phyloP scores from a whole-genome alignment of 2,329 filamentous ascomycete species.

The Claviceps pazoutovae region DNA sequence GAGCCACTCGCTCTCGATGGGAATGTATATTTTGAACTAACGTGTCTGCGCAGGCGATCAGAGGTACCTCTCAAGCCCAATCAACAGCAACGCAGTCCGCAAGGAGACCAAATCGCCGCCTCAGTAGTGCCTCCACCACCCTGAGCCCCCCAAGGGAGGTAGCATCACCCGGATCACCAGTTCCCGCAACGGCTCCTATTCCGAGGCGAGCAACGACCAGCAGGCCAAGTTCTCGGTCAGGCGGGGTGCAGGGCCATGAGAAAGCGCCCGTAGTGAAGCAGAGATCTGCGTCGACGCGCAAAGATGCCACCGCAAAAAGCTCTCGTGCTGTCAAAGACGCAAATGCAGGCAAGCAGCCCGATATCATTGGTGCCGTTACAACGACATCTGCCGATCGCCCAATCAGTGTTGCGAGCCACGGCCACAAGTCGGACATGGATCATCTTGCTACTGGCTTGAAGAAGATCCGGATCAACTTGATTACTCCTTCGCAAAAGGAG shows the following conservation, averaged over 20 bases:
- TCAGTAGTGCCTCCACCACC: constrained; percentile 33
- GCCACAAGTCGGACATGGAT: constrained; percentile 30
- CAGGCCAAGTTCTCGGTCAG: constrained; percentile 5
- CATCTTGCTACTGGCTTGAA: constrained; percentile 44
- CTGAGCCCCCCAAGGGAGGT: constrained; percentile 13
- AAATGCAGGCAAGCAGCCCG: constrained; percentile 8
- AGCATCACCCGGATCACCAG: neutral
- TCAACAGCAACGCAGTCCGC: constrained; percentile 13
- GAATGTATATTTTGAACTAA: neutral
- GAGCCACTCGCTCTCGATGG: neutral
- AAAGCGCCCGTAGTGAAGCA: constrained; percentile 45
- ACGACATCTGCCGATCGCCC: constrained; percentile 5
- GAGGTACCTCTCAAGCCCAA: constrained; percentile 16
- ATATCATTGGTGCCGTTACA: constrained; percentile 6
- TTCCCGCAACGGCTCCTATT: constrained; percentile 2
- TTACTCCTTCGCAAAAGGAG: constrained; percentile 44
- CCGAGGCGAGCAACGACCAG: constrained; percentile 22
- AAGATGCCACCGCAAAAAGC: constrained; percentile 22
- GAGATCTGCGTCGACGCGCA: constrained; percentile 32
- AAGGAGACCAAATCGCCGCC: constrained; percentile 29
- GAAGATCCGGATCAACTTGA: constrained; percentile 47
- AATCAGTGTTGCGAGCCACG: constrained; percentile 4
- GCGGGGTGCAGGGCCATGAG: constrained; percentile 24
- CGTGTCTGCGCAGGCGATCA: constrained; percentile 17
- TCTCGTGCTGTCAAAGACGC: constrained; percentile 25